Evolutionary conservation across 169 alveolate species (phyloP), one percentile per base, ranked within the genome.

Genomic region (Sarcocystis neurona): DNA sequence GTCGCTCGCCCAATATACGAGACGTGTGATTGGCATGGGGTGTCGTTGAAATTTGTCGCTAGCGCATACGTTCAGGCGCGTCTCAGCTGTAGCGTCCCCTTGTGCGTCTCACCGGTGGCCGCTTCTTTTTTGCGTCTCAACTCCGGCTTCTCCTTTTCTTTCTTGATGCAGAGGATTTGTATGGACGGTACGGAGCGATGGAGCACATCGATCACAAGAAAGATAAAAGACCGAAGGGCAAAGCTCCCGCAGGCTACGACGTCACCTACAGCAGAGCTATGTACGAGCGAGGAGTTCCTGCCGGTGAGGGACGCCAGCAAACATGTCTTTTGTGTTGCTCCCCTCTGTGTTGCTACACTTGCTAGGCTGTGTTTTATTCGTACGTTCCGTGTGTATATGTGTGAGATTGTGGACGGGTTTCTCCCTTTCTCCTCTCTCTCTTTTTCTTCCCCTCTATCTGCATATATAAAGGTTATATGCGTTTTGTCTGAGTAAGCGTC

Each of bases 261-360:
- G 70, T 87, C 84, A 44, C 15, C 56, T 77, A 87, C 75, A 87
- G 88, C 23, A 77, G 56, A 34, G 50, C 53, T 41, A 43, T 58
- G 39, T 87, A 87, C 87, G 91, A 87, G 41, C 80, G 56, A 43
- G 91, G 91, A n/a, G 82, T 60, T 27, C 91, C 82, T 0, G 91
- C 91, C 58, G 91, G 91, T 87, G 66, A 10, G 10, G 32, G n/a
- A n/a, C n/a, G n/a, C n/a, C n/a, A n/a, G n/a, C n/a, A n/a, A n/a
- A n/a, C n/a, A n/a, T n/a, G n/a, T n/a, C n/a, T n/a, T n/a, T n/a
- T n/a, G n/a, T n/a, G n/a, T n/a, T n/a, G n/a, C n/a, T n/a, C n/a
- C n/a, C 41, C 39, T n/a, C 43, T 27, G 8, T 18, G 2, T 1
- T 63, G 39, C 43, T 1, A 18, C 2, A n/a, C 60, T 50, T 50